A percentile compares a stretch with the other conserved stretches of the same genome.
Evolutionary conservation across 1,139 yeast species (phyloP).

Genomic region (Magnusiomyces fungicola): DNA sequence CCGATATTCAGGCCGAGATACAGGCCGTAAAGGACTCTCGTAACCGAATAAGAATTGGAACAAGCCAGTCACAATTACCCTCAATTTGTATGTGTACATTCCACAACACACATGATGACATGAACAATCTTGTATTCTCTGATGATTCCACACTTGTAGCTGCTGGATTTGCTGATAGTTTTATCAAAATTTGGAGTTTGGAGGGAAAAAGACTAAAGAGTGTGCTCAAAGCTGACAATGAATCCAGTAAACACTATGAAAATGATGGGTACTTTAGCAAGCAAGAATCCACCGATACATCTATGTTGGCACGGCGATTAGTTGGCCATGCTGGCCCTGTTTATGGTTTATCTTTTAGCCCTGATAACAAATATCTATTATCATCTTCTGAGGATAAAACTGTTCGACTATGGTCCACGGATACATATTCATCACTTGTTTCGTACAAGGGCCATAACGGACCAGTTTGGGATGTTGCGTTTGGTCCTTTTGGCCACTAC

Average conservation of each 20-base stretch:
- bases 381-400: conserved; percentile 90
- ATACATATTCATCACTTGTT: conserved; percentile 81
- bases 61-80: conserved; percentile 76
- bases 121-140: conserved; percentile 78
- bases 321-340: conserved; percentile 95
- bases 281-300: conserved; percentile 5
- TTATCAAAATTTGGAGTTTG: conserved; percentile 83
- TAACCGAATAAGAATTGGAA: conserved; percentile 56
- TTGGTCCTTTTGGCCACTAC: conserved; percentile 93
- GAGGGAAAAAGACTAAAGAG: conserved; percentile 81
- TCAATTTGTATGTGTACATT: conserved; percentile 98
- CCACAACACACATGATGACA: conserved; percentile 85
- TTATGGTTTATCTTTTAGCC: conserved; percentile 82
- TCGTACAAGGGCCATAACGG: conserved; percentile 95
- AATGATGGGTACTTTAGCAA: conserved; percentile 17
- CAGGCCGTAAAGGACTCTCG: conserved; percentile 76
- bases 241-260: conserved; percentile 18
- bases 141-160: conserved; percentile 84
- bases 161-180: conserved; percentile 90
- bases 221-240: conserved; percentile 52
- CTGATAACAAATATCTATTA: conserved; percentile 74
- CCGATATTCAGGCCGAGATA: conserved; percentile 73
- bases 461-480: conserved; percentile 96
- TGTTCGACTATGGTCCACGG: conserved; percentile 88
- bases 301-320: conserved; percentile 45